phyloP scores from a whole-genome alignment of 75 land plant species.

The Ceratopteris richardii region DNA sequence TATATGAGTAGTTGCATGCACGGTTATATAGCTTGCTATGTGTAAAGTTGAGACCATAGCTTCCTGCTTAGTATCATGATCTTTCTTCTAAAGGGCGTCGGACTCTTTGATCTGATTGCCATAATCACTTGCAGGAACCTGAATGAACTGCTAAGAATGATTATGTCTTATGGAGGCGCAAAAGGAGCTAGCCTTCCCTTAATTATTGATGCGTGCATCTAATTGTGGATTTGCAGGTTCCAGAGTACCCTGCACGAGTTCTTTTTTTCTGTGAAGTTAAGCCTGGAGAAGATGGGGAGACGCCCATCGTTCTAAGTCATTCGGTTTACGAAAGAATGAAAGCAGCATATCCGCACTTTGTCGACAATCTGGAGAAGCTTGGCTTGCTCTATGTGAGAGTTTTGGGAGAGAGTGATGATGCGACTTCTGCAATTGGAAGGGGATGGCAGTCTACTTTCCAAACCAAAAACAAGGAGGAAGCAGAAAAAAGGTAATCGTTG shows the following conservation, averaged over 20 bases:
- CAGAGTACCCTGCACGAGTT: slow-evolving; percentile 75
- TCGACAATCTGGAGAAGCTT: slow-evolving; percentile 52
- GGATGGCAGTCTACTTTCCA: slow-evolving; percentile 98
- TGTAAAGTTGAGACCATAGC: no score
- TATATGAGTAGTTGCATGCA: no score
- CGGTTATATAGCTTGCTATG: no score
- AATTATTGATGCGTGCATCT: no score
- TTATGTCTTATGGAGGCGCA: no score
- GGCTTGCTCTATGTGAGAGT: slow-evolving; percentile 74
- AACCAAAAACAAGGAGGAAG: slow-evolving; percentile 61
- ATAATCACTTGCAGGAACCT: no score
- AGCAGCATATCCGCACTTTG: slow-evolving; percentile 72
- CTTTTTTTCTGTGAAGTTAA: slow-evolving; percentile 94
- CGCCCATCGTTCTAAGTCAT: slow-evolving; percentile 91
- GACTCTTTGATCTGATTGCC: no score
- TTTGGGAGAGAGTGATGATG: slow-evolving; percentile 75
- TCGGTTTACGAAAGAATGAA: slow-evolving; percentile 64
- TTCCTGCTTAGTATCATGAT: no score
- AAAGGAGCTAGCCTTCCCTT: no score
- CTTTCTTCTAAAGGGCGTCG: no score
- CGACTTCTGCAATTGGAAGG: slow-evolving; percentile 91
- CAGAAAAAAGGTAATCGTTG: slow-evolving; percentile 79
- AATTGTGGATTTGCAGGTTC: slow-evolving; percentile 47
- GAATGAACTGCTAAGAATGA: no score
- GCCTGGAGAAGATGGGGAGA: slow-evolving; percentile 84